Evolutionary conservation across 2,329 filamentous ascomycete species (phyloP), one percentile per base, ranked within the genome.

Genomic region (Cladosporium sp.): DNA sequence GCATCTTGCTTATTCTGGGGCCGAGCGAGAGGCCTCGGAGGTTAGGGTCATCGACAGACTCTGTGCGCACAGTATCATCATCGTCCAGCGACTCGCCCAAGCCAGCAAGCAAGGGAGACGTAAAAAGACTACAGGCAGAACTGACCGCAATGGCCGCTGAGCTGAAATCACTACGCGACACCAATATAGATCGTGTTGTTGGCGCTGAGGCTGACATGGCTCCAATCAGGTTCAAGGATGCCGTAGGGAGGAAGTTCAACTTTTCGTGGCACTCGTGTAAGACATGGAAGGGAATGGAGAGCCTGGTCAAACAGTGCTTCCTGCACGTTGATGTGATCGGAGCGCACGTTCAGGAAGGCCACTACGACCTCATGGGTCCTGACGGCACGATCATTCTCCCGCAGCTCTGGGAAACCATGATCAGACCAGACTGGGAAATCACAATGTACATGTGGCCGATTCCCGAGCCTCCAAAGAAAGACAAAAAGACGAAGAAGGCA

Each of bases 221-320:
- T 55, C 92, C 91, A 2, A 92, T 97, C 77, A 90, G 89, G 71
- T 96, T 96, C 81, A 96, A 96, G 79, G 93, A 97, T 76, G 93
- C 93, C 0, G 88, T 97, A 18, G 92, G 92, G 36, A 86, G 93
- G 70, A 97, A 96, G 78, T 97, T 96, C 77, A 94, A 88, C 79
- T 97, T 97, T 74, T 93, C 93, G 1, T 97, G 90, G 79, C 87
- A 93, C 69, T 78, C 96, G 32, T 97, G 93, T 78, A 87, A 88
- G 74, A 95, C 89, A 2, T 75, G 74, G 75, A 77, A 83, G 76
- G 80, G 81, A 44, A 83, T 83, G 81, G 80, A 83, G 69, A 74
- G 76, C 38, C 75, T 84, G 57, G 82, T 84, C 76, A 80, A 80
- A 69, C 81, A 83, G 72, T 80, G 81, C n/a, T 83, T 83, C 71